Conservation (phyloP, 2,329 filamentous ascomycete genomes). For the Cladosporium colombiae region DNA sequence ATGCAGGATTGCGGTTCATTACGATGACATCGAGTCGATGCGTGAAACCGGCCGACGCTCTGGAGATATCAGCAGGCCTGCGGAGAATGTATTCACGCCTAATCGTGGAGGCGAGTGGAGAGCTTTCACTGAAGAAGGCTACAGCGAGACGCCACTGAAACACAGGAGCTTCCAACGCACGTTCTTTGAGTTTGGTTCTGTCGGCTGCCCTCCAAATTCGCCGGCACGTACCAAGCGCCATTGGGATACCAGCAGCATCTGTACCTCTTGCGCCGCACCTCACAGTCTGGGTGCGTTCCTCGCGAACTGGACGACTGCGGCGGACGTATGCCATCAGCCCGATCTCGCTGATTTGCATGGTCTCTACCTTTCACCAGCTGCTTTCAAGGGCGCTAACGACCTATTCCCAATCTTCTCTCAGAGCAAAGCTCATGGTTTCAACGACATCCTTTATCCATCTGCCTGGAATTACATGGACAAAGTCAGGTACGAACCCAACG, state of each 20-base stretch:
- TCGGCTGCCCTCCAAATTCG: conserved; percentile 64
- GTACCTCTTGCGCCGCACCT: conserved; percentile 61
- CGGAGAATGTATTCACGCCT: conserved; percentile 37
- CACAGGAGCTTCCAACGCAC: conserved; percentile 41
- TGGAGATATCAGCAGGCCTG: conserved; percentile 26
- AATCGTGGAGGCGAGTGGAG: conserved; percentile 44
- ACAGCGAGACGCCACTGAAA: conserved; percentile 31
- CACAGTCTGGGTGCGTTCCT: conserved; percentile 70
- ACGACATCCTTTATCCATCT: conserved; percentile 73
- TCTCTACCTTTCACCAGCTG: conserved; percentile 67
- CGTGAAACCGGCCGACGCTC: conserved; percentile 33
- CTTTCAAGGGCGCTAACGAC: conserved; percentile 62
- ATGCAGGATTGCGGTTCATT: conserved; percentile 57
- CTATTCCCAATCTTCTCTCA: conserved; percentile 76
- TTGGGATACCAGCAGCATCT: conserved; percentile 67
- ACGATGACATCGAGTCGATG: conserved; percentile 44
- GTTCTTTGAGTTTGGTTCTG: conserved; percentile 30
- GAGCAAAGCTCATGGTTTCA: conserved; percentile 70
- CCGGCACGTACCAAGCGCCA: conserved; percentile 58
- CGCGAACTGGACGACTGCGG: conserved; percentile 63
- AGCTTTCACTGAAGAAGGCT: conserved; percentile 34
- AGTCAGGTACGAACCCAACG: conserved; percentile 53
- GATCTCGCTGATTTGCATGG: conserved; percentile 74
- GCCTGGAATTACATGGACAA: conserved; percentile 64
- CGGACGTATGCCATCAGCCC: conserved; percentile 73